These are phyloP conservation scores for Xylaria sp. DNA, from an alignment of 2,329 filamentous ascomycete genomes.

Conservation along the genomic window DNA sequence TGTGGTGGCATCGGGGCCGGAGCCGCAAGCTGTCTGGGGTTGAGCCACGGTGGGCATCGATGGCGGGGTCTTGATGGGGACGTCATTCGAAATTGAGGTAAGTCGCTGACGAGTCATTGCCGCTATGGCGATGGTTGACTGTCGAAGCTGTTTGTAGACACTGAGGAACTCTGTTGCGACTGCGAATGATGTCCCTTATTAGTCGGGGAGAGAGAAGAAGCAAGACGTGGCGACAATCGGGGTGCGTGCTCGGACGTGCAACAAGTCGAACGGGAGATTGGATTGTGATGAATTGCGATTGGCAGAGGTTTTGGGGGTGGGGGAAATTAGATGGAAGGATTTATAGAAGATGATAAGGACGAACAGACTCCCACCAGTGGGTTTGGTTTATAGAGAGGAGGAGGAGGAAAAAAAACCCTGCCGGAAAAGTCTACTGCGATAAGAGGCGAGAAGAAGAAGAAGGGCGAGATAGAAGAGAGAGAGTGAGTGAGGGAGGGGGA, in stretches of 20 bases:
- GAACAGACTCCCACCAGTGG: neutral
- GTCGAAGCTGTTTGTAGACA: constrained; percentile 27
- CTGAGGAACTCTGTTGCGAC: constrained; percentile 26
- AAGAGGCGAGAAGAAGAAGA: neutral
- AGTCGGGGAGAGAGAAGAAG: constrained; percentile 7
- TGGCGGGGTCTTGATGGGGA: constrained; percentile 22
- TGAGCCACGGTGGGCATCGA: constrained; percentile 23
- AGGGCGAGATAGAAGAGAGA: neutral
- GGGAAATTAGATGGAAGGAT: neutral
- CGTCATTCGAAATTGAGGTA: constrained; percentile 20
- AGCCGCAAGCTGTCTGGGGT: constrained; percentile 12
- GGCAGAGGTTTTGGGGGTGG: neutral
- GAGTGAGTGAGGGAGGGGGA: neutral
- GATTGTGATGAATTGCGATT: neutral
- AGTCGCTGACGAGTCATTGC: constrained; percentile 33
- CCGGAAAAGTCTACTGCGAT: neutral
- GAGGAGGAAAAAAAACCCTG: neutral
- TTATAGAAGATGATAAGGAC: neutral
- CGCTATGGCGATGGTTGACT: constrained; percentile 30
- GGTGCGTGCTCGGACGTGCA: neutral
- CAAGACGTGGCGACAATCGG: constrained; percentile 21
- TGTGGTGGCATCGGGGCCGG: constrained; percentile 10
- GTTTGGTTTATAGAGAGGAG: neutral
- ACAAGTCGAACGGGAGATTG: constrained; percentile 1
- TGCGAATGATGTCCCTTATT: constrained; percentile 15